phyloP scores from a whole-genome alignment of 495 filamentous ascomycete species.

The Ascobolus immersus region DNA sequence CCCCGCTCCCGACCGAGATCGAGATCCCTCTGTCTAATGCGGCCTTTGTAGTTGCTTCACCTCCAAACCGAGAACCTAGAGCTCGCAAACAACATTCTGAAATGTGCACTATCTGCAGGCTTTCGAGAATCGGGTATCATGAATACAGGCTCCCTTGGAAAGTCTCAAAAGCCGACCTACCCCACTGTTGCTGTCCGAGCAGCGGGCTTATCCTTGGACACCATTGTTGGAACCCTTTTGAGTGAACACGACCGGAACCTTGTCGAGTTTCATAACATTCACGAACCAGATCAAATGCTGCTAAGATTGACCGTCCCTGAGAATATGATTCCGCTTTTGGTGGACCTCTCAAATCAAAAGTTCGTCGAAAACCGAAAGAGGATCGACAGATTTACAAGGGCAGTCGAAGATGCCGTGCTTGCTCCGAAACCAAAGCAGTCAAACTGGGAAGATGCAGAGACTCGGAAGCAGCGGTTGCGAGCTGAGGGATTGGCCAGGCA shows the following conservation, averaged over 20 bases:
- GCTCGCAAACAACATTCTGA: constrained; percentile 45
- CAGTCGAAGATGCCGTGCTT: no score
- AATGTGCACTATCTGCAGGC: constrained; percentile 49
- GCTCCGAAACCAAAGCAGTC: no score
- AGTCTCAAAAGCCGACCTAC: constrained; percentile 20
- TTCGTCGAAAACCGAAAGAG: no score
- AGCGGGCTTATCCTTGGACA: constrained; percentile 53
- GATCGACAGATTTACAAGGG: no score
- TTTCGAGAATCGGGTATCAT: constrained; percentile 68
- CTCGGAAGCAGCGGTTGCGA: no score
- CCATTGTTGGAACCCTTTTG: constrained; percentile 31
- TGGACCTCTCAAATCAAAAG: no score
- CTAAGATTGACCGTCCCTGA: no score
- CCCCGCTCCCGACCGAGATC: background rate
- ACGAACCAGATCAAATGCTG: no score
- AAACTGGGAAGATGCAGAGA: no score
- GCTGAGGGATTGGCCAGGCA: no score
- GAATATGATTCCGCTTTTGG: no score
- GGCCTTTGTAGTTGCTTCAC: constrained; percentile 53
- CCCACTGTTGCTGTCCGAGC: constrained; percentile 68
- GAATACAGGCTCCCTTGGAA: constrained; percentile 20
- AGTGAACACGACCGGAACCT: background rate
- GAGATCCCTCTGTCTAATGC: background rate
- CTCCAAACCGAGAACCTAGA: constrained; percentile 45
- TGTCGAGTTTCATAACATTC: no score